A percentile compares a stretch with the other conserved stretches of the same genome.
Conservation (phyloP, 1,284 basidiomycete genomes). For the Ustilago tritici region DNA sequence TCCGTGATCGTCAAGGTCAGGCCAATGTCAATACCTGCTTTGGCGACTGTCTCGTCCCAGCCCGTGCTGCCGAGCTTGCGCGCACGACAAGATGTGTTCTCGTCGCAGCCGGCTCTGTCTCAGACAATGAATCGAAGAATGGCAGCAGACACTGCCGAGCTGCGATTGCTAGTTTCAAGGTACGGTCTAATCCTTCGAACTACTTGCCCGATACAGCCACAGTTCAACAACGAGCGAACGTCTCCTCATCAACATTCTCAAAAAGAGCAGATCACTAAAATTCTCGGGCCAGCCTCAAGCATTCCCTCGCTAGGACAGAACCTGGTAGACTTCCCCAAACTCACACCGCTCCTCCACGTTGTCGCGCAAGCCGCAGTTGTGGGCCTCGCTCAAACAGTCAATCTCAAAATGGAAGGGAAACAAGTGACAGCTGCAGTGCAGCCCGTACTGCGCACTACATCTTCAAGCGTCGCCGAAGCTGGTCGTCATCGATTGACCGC, state of each 20-base stretch:
- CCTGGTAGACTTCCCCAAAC: conserved; percentile 25
- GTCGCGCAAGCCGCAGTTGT: conserved; percentile 30
- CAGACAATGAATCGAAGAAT: background rate
- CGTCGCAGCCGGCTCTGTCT: background rate
- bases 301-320: conserved; percentile 19
- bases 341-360: conserved; percentile 27
- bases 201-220: background rate
- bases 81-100: background rate
- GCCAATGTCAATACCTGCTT: background rate
- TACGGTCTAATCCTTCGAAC: conserved; percentile 26
- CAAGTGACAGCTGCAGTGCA: conserved; percentile 21
- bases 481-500: conserved; percentile 2
- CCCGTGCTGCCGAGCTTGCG: background rate
- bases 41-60: background rate
- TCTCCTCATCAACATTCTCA: conserved; percentile 2
- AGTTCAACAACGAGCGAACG: background rate
- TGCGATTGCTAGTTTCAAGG: conserved; percentile 31
- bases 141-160: background rate
- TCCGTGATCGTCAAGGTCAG: conserved; percentile 14
- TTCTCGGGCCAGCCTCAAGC: background rate
- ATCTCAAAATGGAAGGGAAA: conserved; percentile 4
- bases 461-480: background rate
- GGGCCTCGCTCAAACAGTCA: conserved; percentile 23
- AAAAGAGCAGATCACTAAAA: background rate
- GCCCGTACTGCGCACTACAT: conserved; percentile 16